Conservation (phyloP, 305 asterid genomes). For the Fraxinus sp. region DNA sequence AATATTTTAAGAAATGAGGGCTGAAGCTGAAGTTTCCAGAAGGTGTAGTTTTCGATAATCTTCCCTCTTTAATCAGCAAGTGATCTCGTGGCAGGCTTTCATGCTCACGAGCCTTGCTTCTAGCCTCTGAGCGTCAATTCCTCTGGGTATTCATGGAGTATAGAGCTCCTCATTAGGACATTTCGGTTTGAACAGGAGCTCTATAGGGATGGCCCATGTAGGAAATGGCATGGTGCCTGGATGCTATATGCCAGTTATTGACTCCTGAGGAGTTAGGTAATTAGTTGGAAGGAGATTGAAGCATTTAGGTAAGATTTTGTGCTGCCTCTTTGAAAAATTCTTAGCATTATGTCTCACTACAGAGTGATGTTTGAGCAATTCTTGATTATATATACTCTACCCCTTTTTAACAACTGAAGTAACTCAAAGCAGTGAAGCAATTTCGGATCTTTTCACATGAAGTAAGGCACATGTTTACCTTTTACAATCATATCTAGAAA, state of each 20-base stretch:
- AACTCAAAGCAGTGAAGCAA: not conserved
- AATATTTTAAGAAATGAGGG: not conserved
- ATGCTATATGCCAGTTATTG: not conserved
- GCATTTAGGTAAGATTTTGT: not conserved
- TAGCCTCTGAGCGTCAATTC: not conserved
- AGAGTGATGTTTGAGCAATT: not conserved
- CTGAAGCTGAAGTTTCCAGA: not conserved
- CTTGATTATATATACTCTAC: not conserved
- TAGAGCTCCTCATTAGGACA: not conserved
- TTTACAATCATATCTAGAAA: not conserved
- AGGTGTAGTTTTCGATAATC: not conserved
- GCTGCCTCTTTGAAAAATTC: not conserved
- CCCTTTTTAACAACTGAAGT: not conserved
- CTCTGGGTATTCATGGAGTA: not conserved
- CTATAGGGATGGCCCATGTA: not conserved
- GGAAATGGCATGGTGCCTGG: not conserved
- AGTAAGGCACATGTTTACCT: not conserved
- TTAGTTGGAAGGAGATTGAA: not conserved
- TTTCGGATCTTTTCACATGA: not conserved
- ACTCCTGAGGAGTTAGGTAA: not conserved
- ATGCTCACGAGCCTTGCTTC: not conserved
- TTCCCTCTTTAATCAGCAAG: not conserved
- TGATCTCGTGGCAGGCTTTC: slow-evolving; percentile 5
- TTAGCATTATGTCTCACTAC: not conserved
- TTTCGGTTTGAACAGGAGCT: not conserved